These are phyloP conservation scores for Ascochyta clinopodiicola DNA, from an alignment of 2,329 filamentous ascomycete species.

Conservation along the genomic window DNA sequence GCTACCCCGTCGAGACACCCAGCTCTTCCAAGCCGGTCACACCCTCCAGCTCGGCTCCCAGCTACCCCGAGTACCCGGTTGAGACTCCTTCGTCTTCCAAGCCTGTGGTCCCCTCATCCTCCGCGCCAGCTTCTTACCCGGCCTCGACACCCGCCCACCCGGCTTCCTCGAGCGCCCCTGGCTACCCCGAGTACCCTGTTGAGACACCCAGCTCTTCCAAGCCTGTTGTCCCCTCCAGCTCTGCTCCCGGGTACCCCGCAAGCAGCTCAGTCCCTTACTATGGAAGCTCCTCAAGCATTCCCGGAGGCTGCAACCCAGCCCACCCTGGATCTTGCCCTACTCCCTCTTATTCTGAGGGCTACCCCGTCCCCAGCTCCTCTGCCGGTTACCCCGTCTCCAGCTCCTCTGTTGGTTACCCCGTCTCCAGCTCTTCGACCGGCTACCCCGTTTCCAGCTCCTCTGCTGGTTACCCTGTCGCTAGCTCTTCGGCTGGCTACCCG, in stretches of 20 bases:
- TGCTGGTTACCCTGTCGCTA: constrained; percentile 8
- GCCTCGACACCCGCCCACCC: constrained; percentile 1
- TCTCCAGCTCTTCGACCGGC: not conserved
- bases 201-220: not conserved
- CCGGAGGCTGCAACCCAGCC: too few relatives aligned
- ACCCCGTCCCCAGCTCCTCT: too few relatives aligned
- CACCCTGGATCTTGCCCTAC: too few relatives aligned
- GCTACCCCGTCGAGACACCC: constrained; percentile 28
- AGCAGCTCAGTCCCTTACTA: not conserved
- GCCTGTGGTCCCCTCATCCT: constrained; percentile 1
- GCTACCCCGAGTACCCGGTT: constrained; percentile 3
- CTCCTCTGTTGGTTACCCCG: constrained; percentile 8
- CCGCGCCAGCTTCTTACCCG: constrained; percentile 11
- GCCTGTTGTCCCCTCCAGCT: constrained; percentile 7
- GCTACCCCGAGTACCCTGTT: constrained; percentile 1
- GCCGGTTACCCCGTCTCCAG: not conserved
- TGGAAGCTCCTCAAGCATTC: not conserved
- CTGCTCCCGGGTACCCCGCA: not conserved
- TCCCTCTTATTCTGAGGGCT: too few relatives aligned
- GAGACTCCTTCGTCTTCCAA: constrained; percentile 14
- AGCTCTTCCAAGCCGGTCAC: not conserved
- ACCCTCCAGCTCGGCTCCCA: constrained; percentile 10
- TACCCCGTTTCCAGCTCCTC: not conserved
- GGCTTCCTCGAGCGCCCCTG: not conserved
- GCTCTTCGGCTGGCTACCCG: constrained; percentile 4